phyloP scores from a whole-genome alignment of 2,329 filamentous ascomycete species.

The Pseudomassariella vexata region DNA sequence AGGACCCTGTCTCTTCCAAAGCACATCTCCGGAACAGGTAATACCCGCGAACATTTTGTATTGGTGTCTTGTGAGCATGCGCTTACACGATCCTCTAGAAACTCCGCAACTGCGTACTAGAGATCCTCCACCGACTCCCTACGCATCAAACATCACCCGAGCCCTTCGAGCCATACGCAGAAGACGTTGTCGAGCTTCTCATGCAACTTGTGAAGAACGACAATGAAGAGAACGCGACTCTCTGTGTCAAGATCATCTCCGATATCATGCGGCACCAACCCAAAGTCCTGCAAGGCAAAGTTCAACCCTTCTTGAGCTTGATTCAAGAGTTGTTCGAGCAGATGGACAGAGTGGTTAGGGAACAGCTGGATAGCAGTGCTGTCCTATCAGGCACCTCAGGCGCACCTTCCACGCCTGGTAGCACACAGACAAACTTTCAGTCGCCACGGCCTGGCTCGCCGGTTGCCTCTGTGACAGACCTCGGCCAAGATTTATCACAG shows the following conservation, averaged over 20 bases:
- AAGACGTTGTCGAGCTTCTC: constrained; percentile 82
- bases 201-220: constrained; percentile 85
- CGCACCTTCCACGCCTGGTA: constrained; percentile 61
- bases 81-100: constrained; percentile 45
- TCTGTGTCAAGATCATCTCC: constrained; percentile 97
- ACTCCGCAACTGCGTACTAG: constrained; percentile 86
- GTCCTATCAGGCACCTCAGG: constrained; percentile 46
- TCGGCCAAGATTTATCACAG: constrained; percentile 75
- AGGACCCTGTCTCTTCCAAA: constrained; percentile 85
- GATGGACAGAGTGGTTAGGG: constrained; percentile 89
- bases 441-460: constrained; percentile 88
- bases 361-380: constrained; percentile 81
- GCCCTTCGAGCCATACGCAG: constrained; percentile 80
- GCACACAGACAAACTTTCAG: constrained; percentile 67
- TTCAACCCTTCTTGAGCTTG: constrained; percentile 83
- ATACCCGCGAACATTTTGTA: no score
- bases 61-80: not conserved
- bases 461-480: constrained; percentile 72
- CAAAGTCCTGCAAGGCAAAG: constrained; percentile 70
- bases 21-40: constrained; percentile 84
- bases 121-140: constrained; percentile 84
- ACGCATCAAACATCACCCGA: constrained; percentile 68
- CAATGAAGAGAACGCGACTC: constrained; percentile 97
- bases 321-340: constrained; percentile 95
- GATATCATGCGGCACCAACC: constrained; percentile 92